Evolutionary conservation across 1,139 yeast genomes (phyloP).

Genomic region (Suhomyces taliae): DNA sequence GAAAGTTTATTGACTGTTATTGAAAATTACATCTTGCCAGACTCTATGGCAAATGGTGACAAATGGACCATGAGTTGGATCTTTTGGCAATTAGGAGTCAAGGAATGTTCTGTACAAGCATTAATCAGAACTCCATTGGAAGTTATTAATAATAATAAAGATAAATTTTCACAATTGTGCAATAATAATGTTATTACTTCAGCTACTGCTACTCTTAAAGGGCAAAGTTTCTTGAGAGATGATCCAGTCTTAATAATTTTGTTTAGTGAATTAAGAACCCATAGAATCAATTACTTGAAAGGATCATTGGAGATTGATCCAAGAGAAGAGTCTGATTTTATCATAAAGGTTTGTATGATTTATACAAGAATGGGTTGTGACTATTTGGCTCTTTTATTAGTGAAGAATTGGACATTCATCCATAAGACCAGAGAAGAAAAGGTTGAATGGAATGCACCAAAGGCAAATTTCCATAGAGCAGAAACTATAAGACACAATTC

Average conservation of each 20-base stretch:
- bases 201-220: conserved; percentile 16
- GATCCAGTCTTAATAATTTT: conserved; percentile 80
- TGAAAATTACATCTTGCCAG: conserved; percentile 53
- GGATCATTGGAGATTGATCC: conserved; percentile 51
- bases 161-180: conserved; percentile 24
- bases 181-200: conserved; percentile 19
- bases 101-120: conserved; percentile 61
- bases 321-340: conserved; percentile 57
- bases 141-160: conserved; percentile 29
- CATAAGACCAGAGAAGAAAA: conserved; percentile 9
- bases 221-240: conserved; percentile 52
- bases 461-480: conserved; percentile 1
- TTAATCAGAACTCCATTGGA: conserved; percentile 57
- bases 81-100: conserved; percentile 62
- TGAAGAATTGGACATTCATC: conserved; percentile 69
- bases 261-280: conserved; percentile 59
- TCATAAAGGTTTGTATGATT: conserved; percentile 62
- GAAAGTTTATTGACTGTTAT: conserved; percentile 49
- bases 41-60: conserved; percentile 63
- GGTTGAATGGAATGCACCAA: conserved; percentile 8
- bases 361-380: conserved; percentile 93
- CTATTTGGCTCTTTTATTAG: conserved; percentile 61
- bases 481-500: conserved; percentile 4
- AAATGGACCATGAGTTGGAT: conserved; percentile 86
- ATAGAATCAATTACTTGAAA: conserved; percentile 45